Evolutionary conservation across 495 filamentous ascomycete genomes (phyloP).

Genomic region (Penicillium simplicissimum): DNA sequence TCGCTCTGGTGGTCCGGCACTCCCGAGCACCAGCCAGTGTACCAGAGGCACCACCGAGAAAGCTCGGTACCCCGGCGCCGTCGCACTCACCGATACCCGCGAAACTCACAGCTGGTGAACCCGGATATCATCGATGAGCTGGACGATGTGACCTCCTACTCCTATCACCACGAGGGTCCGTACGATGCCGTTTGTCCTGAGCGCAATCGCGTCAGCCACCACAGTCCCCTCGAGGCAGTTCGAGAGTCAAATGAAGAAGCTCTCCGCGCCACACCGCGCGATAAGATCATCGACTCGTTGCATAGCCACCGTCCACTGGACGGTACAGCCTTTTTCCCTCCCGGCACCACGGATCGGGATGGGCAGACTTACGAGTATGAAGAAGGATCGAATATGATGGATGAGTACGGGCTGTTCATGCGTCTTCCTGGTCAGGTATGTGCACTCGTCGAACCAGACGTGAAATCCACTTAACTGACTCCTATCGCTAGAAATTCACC

Average conservation of each 20-base stretch:
- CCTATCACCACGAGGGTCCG: constrained; percentile 90
- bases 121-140: constrained; percentile 81
- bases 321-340: constrained; percentile 74
- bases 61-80: constrained; percentile 17
- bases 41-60: constrained; percentile 30
- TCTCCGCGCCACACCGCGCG: constrained; percentile 76
- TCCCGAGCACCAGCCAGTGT: constrained; percentile 36
- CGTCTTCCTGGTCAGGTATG: constrained; percentile 40
- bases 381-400: constrained; percentile 83
- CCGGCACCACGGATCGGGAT: constrained; percentile 63
- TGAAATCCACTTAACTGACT: neutral
- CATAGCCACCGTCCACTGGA: constrained; percentile 79
- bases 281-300: constrained; percentile 76
- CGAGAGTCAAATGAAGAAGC: constrained; percentile 72
- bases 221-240: constrained; percentile 77
- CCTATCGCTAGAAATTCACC: constrained; percentile 39
- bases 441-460: too few species aligned
- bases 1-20: constrained; percentile 31
- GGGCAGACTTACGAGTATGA: constrained; percentile 76
- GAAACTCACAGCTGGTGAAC: constrained; percentile 62
- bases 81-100: constrained; percentile 44
- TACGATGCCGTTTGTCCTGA: constrained; percentile 81
- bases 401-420: constrained; percentile 54
- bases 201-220: constrained; percentile 62
- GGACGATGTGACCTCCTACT: constrained; percentile 58